These are phyloP conservation scores for Dactylellina cionopaga DNA, from an alignment of 2,329 filamentous ascomycete species.

Conservation along the genomic window DNA sequence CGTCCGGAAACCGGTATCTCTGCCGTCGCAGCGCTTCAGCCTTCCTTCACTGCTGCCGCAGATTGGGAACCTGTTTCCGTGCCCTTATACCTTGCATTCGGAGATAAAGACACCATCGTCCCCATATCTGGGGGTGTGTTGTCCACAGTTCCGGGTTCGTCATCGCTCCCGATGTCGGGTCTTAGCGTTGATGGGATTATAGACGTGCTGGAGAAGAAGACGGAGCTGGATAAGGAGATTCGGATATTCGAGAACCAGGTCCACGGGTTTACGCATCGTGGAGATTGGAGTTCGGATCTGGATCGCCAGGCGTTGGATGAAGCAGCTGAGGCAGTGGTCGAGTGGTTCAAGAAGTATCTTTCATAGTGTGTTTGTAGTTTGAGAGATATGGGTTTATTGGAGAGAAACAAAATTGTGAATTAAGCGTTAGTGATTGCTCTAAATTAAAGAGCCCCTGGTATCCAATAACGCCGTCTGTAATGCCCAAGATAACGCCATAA, in stretches of 20 bases:
- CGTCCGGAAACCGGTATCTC: slow-evolving; percentile 20
- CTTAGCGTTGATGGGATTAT: slow-evolving; percentile 35
- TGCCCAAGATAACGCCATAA: no score
- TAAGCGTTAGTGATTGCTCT: no score
- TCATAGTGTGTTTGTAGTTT: not conserved
- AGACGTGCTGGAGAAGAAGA: slow-evolving; percentile 39
- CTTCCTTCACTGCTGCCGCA: slow-evolving; percentile 17
- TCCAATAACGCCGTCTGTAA: slow-evolving; percentile 25
- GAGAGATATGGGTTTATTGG: not conserved
- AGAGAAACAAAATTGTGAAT: no score
- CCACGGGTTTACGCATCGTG: slow-evolving; percentile 49
- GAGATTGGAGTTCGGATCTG: slow-evolving; percentile 36
- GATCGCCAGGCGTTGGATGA: slow-evolving; percentile 47
- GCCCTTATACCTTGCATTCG: slow-evolving; percentile 39
- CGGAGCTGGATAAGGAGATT: slow-evolving; percentile 35
- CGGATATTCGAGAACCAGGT: slow-evolving; percentile 40
- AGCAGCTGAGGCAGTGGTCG: slow-evolving; percentile 31
- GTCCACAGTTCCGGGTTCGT: slow-evolving; percentile 10
- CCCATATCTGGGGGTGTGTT: slow-evolving; percentile 8
- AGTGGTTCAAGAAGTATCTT: slow-evolving; percentile 47
- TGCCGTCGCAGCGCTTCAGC: slow-evolving; percentile 40
- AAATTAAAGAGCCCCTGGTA: slow-evolving; percentile 14
- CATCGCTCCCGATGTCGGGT: not conserved
- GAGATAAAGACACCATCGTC: slow-evolving; percentile 33
- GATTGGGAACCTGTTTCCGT: slow-evolving; percentile 36